These are phyloP conservation scores for Pyronema domesticum DNA, from an alignment of 495 filamentous ascomycete genomes.

Conservation along the genomic window DNA sequence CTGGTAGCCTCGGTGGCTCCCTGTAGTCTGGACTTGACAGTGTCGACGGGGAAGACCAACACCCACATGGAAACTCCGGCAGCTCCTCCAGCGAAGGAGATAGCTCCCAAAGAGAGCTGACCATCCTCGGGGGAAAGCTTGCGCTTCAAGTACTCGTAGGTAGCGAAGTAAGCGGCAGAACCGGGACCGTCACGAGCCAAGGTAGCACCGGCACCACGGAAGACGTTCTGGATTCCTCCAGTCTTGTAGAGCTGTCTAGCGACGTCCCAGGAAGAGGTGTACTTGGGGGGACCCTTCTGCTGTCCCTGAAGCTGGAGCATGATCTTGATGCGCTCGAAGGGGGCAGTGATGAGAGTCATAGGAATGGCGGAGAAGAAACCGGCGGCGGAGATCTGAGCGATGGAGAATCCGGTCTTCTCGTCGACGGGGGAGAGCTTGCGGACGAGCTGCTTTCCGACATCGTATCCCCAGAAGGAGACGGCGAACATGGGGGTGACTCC, in stretches of 20 bases:
- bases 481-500: slow-evolving; percentile 99
- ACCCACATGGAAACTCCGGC: slow-evolving; percentile 99
- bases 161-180: slow-evolving; percentile 85
- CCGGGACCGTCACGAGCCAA: slow-evolving; percentile 87
- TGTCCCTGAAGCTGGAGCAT: slow-evolving; percentile 96
- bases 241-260: slow-evolving; percentile 85
- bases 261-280: slow-evolving; percentile 77
- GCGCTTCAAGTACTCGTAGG: slow-evolving; percentile 90
- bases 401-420: slow-evolving; percentile 43
- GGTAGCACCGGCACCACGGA: slow-evolving; percentile 77
- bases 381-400: slow-evolving; percentile 75
- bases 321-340: slow-evolving; percentile 97
- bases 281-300: slow-evolving; percentile 79
- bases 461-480: slow-evolving; percentile 98
- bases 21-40: slow-evolving; percentile 85
- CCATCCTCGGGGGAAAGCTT: slow-evolving; percentile 69
- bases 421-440: slow-evolving; percentile 47
- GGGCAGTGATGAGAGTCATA: slow-evolving; percentile 93
- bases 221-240: slow-evolving; percentile 77
- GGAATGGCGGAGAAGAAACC: slow-evolving; percentile 97
- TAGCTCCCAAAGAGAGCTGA: slow-evolving; percentile 58
- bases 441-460: slow-evolving; percentile 79
- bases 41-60: slow-evolving; percentile 94
- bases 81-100: slow-evolving; percentile 72
- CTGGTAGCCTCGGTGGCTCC: slow-evolving; percentile 76